These are phyloP conservation scores for Mycena citricolor DNA, from an alignment of 1,284 basidiomycete genomes.

Conservation along the genomic window DNA sequence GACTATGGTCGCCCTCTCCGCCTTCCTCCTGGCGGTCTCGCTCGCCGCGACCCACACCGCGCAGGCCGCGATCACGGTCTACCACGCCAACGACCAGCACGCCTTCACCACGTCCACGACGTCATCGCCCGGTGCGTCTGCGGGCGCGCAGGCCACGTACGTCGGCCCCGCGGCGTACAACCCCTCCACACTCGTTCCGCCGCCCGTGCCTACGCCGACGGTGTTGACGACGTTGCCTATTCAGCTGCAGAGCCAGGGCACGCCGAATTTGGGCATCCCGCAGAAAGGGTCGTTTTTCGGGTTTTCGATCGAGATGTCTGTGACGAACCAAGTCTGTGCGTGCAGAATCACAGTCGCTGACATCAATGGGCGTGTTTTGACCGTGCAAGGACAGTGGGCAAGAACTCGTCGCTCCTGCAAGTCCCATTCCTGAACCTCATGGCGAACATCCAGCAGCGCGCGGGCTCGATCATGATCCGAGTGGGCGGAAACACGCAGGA, in stretches of 20 bases:
- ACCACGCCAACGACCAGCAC: too few species aligned
- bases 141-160: too few species aligned
- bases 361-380: background rate
- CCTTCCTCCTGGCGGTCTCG: too few species aligned
- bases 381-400: constrained; percentile 47
- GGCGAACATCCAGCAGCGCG: constrained; percentile 58
- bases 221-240: background rate
- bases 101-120: too few species aligned
- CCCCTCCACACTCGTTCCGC: background rate
- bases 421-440: constrained; percentile 74
- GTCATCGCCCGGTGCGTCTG: too few species aligned
- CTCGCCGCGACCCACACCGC: too few species aligned
- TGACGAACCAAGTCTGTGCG: constrained; percentile 63
- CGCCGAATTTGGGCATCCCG: background rate
- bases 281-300: background rate
- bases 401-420: constrained; percentile 48
- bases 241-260: background rate
- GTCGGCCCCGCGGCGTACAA: too few species aligned
- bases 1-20: too few species aligned
- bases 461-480: constrained; percentile 58
- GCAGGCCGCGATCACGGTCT: too few species aligned
- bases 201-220: background rate
- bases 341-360: constrained; percentile 24
- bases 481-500: constrained; percentile 80
- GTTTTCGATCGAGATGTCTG: constrained; percentile 26